Conservation (phyloP, 2,329 filamentous ascomycete species). For the Xylariaceae sp. region DNA sequence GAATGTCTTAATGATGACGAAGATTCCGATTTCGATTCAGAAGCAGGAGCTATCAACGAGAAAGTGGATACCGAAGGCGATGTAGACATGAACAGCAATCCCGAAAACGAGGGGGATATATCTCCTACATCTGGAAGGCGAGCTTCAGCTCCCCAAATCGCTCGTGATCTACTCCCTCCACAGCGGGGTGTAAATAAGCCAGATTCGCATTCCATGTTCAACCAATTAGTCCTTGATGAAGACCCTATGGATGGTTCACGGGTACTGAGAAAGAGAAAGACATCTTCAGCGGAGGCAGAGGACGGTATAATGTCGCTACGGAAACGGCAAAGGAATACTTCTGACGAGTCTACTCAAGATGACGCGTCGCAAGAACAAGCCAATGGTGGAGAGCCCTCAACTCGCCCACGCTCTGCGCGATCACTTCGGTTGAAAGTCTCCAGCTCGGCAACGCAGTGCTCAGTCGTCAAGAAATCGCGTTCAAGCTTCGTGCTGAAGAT, state of each 20-base stretch:
- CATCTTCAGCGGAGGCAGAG: slow-evolving; percentile 71
- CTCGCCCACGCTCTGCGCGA: slow-evolving; percentile 56
- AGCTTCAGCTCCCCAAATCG: slow-evolving; percentile 68
- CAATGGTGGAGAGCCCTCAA: slow-evolving; percentile 43
- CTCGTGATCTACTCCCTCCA: slow-evolving; percentile 74
- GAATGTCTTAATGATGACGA: slow-evolving; percentile 48
- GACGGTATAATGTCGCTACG: slow-evolving; percentile 58
- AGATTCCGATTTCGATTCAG: slow-evolving; percentile 39
- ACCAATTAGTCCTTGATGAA: slow-evolving; percentile 72
- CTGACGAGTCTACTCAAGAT: slow-evolving; percentile 47
- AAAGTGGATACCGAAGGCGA: slow-evolving; percentile 36
- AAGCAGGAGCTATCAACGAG: slow-evolving; percentile 35
- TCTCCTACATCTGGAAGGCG: slow-evolving; percentile 52
- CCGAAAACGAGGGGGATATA: slow-evolving; percentile 38
- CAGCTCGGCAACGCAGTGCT: slow-evolving; percentile 47
- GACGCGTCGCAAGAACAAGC: slow-evolving; percentile 44
- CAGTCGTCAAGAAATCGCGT: slow-evolving; percentile 49
- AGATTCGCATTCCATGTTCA: slow-evolving; percentile 79
- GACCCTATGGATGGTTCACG: slow-evolving; percentile 79
- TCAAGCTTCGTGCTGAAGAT: slow-evolving; percentile 63
- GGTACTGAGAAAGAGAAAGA: slow-evolving; percentile 82
- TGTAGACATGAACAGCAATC: slow-evolving; percentile 32
- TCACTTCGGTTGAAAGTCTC: slow-evolving; percentile 61
- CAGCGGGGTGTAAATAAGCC: slow-evolving; percentile 68
- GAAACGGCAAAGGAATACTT: slow-evolving; percentile 59